Base-by-base conservation (phyloP, 495 filamentous ascomycete species). In the Tetracladium marchalianum region DNA sequence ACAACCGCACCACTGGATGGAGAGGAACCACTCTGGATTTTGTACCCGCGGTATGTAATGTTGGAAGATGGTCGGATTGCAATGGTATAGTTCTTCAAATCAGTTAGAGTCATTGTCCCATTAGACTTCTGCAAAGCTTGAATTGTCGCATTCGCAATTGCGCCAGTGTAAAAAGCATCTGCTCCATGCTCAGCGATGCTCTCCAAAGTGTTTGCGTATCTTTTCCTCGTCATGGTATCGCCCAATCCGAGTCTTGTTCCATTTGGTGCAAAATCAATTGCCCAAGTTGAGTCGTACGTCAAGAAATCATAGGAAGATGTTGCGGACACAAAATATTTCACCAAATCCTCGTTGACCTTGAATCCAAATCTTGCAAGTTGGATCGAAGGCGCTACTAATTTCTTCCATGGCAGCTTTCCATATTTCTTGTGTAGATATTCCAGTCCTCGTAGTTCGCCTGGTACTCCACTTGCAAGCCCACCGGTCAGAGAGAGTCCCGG, bases 181-280 rank as follows among this genome's bases (percentile, higher is more conserved):
- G 79, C 60, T 0, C 90, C 90, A 10, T 76, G 39, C n/a, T 76
- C 59, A 0, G 86, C 84, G 57, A 96, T 84, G 4, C 70, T 71
- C 48, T 90, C 78, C 1, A 96, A 71, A 0, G 53, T 55, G 17
- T 84, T 67, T 15, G 86, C 89, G 59, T 85, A 90, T n/a, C 90
- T 73, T 50, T 78, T 81, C 27, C 88, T 69, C 0, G 85, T 89
- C 47, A 96, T 87, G 0, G 62, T 81, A 41, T 94, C 87, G 11
- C 84, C 84, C 9, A 90, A 60, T 11, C 72, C 69, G 0, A 94
- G 54, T 4, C 82, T 65, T 13, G 56, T 55, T 65, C 72, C 72
- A 44, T 90, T 81, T 0, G 90, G 90, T 12, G 89, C 88, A 59
- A 95, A 96, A 52, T 96, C 90, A 19, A 84, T 53, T 2, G 88